Evolutionary conservation across 495 filamentous ascomycete genomes (phyloP).

Genomic region (Penicillium longicatenatum): DNA sequence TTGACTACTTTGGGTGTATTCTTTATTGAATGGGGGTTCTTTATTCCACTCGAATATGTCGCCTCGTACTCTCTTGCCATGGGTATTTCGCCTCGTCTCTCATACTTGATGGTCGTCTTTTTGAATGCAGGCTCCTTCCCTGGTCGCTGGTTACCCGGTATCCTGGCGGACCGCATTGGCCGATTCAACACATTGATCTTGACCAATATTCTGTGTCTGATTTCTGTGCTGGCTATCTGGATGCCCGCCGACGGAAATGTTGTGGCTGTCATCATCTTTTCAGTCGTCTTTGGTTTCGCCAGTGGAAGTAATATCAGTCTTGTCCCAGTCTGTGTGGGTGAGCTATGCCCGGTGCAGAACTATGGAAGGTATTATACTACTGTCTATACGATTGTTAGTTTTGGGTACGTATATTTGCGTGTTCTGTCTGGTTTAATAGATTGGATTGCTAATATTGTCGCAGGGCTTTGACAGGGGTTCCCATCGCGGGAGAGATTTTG

Average conservation of each 20-base stretch:
- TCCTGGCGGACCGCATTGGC: constrained; percentile 60
- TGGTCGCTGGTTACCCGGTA: constrained; percentile 66
- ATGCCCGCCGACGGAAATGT: constrained; percentile 62
- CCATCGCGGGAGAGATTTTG: constrained; percentile 79
- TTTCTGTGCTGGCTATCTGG: constrained; percentile 76
- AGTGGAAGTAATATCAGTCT: constrained; percentile 83
- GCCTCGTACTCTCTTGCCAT: constrained; percentile 44
- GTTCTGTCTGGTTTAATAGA: too few relatives aligned
- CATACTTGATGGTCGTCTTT: constrained; percentile 62
- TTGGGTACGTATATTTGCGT: constrained; percentile 57
- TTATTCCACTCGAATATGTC: constrained; percentile 45
- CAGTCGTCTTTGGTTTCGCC: constrained; percentile 80
- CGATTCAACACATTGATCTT: constrained; percentile 64
- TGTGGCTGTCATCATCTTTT: constrained; percentile 67
- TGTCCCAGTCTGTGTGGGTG: constrained; percentile 85
- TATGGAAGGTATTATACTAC: constrained; percentile 87
- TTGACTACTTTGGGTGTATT: constrained; percentile 50
- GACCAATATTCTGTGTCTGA: constrained; percentile 59
- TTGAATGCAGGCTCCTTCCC: constrained; percentile 72
- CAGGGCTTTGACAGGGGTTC: constrained; percentile 78
- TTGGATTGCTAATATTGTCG: constrained; percentile 19
- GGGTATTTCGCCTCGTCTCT: constrained; percentile 45
- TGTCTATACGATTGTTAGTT: constrained; percentile 83
- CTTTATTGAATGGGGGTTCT: constrained; percentile 50
- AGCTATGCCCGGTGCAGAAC: constrained; percentile 81